Percentiles rank a stretch among this genome's conserved stretches.
These are phyloP conservation scores for Colletotrichum eremochloae DNA, from an alignment of 2,329 filamentous ascomycete species.

Conservation along the genomic window DNA sequence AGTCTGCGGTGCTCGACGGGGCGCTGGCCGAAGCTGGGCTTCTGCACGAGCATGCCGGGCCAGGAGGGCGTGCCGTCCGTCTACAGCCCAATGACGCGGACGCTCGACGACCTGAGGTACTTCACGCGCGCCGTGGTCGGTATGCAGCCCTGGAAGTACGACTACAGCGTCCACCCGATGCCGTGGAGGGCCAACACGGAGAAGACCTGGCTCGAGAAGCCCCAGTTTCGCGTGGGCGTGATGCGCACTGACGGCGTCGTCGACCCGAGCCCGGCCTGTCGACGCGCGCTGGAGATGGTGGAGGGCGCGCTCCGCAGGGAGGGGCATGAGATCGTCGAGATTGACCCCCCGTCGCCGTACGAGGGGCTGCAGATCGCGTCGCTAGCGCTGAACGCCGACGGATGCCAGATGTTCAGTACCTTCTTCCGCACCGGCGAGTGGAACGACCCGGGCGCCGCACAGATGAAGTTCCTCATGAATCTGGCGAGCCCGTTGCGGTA, in stretches of 20 bases:
- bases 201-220: conserved; percentile 70
- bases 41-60: conserved; percentile 89
- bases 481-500: conserved; percentile 83
- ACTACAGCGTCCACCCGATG: conserved; percentile 88
- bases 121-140: conserved; percentile 83
- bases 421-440: conserved; percentile 83
- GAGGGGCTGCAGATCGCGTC: conserved; percentile 82
- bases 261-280: conserved; percentile 87
- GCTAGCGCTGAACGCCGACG: conserved; percentile 86
- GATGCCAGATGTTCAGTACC: conserved; percentile 82
- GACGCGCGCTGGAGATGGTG: conserved; percentile 78
- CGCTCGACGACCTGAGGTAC: conserved; percentile 84
- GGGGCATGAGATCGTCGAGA: conserved; percentile 80
- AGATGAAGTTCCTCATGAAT: conserved; percentile 80
- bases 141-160: conserved; percentile 91
- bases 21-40: conserved; percentile 88
- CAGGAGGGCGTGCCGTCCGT: conserved; percentile 92
- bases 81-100: conserved; percentile 93
- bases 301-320: conserved; percentile 76
- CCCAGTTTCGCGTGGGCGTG: conserved; percentile 78
- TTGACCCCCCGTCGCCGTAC: conserved; percentile 77
- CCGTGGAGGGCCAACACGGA: conserved; percentile 77
- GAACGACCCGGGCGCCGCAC: conserved; percentile 81
- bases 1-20: conserved; percentile 89
- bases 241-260: conserved; percentile 86